Conservation (phyloP, 2,329 filamentous ascomycete genomes). For the Mariannaea elegans region DNA sequence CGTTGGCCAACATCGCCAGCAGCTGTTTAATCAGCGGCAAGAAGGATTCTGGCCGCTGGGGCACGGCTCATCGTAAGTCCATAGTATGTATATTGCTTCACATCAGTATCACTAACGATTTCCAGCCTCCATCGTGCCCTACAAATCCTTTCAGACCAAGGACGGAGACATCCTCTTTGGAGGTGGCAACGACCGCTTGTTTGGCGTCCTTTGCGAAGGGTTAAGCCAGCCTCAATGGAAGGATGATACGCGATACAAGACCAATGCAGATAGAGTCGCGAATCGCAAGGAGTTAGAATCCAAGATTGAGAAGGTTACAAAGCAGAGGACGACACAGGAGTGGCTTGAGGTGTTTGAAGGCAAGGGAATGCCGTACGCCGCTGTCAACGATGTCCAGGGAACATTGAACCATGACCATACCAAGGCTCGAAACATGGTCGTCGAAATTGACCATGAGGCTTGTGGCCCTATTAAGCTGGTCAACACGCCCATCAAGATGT, state of each 20-base stretch:
- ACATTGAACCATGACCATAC: conserved; percentile 88
- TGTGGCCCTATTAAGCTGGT: conserved; percentile 91
- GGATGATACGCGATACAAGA: conserved; percentile 64
- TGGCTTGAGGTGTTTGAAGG: conserved; percentile 90
- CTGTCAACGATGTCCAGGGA: conserved; percentile 90
- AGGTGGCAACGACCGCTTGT: conserved; percentile 77
- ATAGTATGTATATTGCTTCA: not conserved
- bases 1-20: conserved; percentile 93
- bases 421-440: conserved; percentile 86
- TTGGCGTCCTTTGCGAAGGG: conserved; percentile 69
- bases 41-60: conserved; percentile 90
- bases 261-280: conserved; percentile 70
- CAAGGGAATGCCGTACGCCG: conserved; percentile 90
- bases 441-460: conserved; percentile 81
- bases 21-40: conserved; percentile 89
- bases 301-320: conserved; percentile 79
- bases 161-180: conserved; percentile 77
- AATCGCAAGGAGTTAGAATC: conserved; percentile 81
- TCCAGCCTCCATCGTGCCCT: conserved; percentile 93
- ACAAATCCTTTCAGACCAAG: conserved; percentile 81
- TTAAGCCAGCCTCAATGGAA: conserved; percentile 69
- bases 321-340: conserved; percentile 81
- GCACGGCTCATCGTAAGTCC: conserved; percentile 86
- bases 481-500: conserved; percentile 95
- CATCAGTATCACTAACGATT: not conserved